phyloP scores from a whole-genome alignment of 371 early-diverging fungal genomes.

The Thermomucor indicae-seudaticae region DNA sequence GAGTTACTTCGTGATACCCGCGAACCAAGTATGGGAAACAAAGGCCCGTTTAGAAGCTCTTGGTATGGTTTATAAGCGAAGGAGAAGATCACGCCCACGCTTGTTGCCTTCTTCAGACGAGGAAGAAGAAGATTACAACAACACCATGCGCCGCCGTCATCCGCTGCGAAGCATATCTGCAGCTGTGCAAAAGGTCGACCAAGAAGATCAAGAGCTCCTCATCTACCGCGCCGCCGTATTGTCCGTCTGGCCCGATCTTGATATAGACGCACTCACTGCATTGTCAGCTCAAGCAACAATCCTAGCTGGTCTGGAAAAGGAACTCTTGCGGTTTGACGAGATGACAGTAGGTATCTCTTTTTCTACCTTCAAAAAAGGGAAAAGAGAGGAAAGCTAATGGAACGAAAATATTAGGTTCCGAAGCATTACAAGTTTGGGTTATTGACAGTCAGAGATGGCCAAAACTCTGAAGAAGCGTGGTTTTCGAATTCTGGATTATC shows the following conservation, averaged over 20 bases:
- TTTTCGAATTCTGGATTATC: constrained; percentile 65
- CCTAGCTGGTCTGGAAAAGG: constrained; percentile 51
- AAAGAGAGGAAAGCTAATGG: no score
- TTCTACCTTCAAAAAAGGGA: constrained; percentile 8
- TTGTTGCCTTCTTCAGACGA: no score
- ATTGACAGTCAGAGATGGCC: constrained; percentile 55
- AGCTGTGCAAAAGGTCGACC: no score
- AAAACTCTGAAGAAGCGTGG: constrained; percentile 74
- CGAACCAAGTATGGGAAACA: no score
- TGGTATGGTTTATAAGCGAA: no score
- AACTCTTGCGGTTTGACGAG: constrained; percentile 53
- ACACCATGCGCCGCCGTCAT: constrained; percentile 3
- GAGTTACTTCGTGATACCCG: neutral
- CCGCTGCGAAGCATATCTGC: constrained; percentile 7
- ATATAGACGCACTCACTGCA: constrained; percentile 26
- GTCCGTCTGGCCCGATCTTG: constrained; percentile 20
- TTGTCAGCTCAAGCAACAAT: constrained; percentile 37
- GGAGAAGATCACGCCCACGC: no score
- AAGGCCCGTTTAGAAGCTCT: no score
- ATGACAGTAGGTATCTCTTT: constrained; percentile 26
- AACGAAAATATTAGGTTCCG: constrained; percentile 42
- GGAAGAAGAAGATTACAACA: constrained; percentile 6
- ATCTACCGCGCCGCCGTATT: constrained; percentile 24
- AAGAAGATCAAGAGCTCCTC: constrained; percentile 6
- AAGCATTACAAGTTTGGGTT: constrained; percentile 81